Evolutionary conservation across 2,329 filamentous ascomycete genomes (phyloP), one percentile per base, ranked within the genome.

Genomic region (Pyricularia sp.): DNA sequence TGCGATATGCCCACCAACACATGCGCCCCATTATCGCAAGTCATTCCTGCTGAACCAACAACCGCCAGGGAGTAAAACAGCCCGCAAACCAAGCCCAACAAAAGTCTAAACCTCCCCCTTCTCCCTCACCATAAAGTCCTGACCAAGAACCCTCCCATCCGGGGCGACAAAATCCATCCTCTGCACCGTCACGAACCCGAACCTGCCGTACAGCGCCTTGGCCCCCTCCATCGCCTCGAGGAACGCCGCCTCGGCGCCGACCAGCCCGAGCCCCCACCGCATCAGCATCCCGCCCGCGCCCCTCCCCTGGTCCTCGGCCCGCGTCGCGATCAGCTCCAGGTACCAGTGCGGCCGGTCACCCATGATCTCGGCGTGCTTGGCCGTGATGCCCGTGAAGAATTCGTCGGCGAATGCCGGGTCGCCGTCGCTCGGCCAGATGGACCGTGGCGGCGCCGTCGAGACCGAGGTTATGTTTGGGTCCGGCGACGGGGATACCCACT

Each of bases 321-420:
- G 75, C 12, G 82, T 83, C 2, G 77, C 81, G 3, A 86, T 73
- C 7, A 85, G 72, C 71, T 84, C 83, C 11, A 87, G 76, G 70
- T 80, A 82, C 76, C 80, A 83, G 71, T 86, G 85, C 69, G 75
- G 78, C n/a, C 75, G 77, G 4, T 74, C 75, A 0, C 74, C 77
- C 77, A 84, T 82, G 42, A 80, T 74, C 63, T 74, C 73, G 17
- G 72, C 71, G 55, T 81, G 81, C 30, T 76, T 77, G 7, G 70
- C 72, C 0, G 75, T 72, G 68, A 84, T 72, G 0, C 74, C 74
- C 0, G 75, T 75, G 66, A 84, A 83, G 73, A 84, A 84, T 2
- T 73, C 69, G 14, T 76, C 72, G 0, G 79, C 81, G 9, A 81
- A 72, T 1, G 68, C 73, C 2, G 72, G 70, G 66, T 82, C 75